A percentile compares a stretch with the other conserved stretches of the same genome.
These are phyloP conservation scores for Rubroshorea leprosula DNA, from an alignment of 345 rosid genomes.

Conservation along the genomic window DNA sequence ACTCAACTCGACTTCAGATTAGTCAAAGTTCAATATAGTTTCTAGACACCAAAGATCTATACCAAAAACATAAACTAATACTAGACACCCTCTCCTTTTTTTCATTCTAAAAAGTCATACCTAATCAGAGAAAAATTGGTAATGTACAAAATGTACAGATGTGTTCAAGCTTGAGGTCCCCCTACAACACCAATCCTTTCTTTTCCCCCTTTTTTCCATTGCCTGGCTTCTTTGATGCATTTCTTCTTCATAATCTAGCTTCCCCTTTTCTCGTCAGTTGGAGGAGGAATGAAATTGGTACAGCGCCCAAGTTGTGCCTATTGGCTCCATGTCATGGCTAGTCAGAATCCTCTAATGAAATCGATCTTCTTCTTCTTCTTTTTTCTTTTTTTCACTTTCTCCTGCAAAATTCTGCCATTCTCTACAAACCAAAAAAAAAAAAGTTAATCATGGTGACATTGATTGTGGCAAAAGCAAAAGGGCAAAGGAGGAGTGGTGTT, in stretches of 20 bases:
- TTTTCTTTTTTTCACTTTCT: background rate
- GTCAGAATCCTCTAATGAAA: background rate
- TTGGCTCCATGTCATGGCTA: background rate
- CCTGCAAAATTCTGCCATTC: background rate
- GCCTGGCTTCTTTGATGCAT: background rate
- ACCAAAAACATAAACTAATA: too few relatives aligned
- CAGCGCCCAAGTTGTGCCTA: too few relatives aligned
- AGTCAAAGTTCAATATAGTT: too few relatives aligned
- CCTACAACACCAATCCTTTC: slow-evolving; percentile 9
- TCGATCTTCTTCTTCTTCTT: background rate
- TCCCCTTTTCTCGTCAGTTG: background rate
- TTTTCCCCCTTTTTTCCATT: too few relatives aligned
- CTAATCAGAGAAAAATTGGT: slow-evolving; percentile 43
- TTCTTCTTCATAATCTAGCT: background rate
- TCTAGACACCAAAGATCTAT: too few relatives aligned
- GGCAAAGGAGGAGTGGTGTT: slow-evolving; percentile 12
- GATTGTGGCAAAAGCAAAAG: slow-evolving; percentile 16
- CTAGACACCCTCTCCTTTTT: background rate
- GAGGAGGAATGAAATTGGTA: too few relatives aligned
- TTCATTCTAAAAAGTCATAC: slow-evolving; percentile 24
- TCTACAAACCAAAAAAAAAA: background rate
- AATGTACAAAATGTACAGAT: slow-evolving; percentile 43
- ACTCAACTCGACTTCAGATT: too few relatives aligned
- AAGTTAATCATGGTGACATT: background rate
- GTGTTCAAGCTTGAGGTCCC: slow-evolving; percentile 18